Percentiles rank a stretch among this genome's conserved stretches.
Conservation (phyloP, 495 filamentous ascomycete species). For the Penicillium ucsense region DNA sequence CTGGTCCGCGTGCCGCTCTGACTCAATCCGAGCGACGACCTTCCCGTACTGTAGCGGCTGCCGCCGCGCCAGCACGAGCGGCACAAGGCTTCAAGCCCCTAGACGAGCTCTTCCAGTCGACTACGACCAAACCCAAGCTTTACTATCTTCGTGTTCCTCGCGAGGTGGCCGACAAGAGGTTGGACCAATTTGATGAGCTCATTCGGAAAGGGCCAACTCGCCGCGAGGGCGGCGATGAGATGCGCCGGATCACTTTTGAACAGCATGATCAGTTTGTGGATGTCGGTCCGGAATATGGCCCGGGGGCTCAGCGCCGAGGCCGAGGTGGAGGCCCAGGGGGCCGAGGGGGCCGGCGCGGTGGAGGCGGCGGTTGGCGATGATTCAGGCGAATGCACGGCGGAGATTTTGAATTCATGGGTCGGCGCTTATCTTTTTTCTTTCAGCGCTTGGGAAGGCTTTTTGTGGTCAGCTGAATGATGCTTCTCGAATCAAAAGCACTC, state of each 20-base stretch:
- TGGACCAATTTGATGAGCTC: slow-evolving; percentile 52
- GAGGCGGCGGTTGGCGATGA: background rate
- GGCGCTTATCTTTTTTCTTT: no score
- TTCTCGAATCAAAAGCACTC: no score
- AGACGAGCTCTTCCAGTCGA: slow-evolving; percentile 55
- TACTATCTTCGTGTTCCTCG: slow-evolving; percentile 52
- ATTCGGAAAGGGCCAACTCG: slow-evolving; percentile 34
- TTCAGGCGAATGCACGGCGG: background rate
- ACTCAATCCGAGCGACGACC: slow-evolving; percentile 14
- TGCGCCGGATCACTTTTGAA: slow-evolving; percentile 73
- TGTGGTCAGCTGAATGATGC: no score
- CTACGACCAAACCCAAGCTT: slow-evolving; percentile 56
- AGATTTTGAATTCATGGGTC: no score
- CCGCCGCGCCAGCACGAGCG: slow-evolving; percentile 13
- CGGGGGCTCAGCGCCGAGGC: slow-evolving; percentile 17
- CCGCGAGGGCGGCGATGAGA: slow-evolving; percentile 48
- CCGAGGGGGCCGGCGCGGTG: slow-evolving; percentile 16
- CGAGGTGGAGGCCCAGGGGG: slow-evolving; percentile 32
- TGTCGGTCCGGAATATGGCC: slow-evolving; percentile 57
- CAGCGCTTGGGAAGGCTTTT: no score
- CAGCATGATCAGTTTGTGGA: slow-evolving; percentile 61
- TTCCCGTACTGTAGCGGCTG: slow-evolving; percentile 10
- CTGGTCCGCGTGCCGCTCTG: slow-evolving; percentile 25
- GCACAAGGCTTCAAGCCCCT: slow-evolving; percentile 48
- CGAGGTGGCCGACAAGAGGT: slow-evolving; percentile 47